Percentiles rank a stretch among this genome's conserved stretches.
These are phyloP conservation scores for Chaetomium globosum DNA, from an alignment of 2,329 filamentous ascomycete genomes.

Conservation along the genomic window DNA sequence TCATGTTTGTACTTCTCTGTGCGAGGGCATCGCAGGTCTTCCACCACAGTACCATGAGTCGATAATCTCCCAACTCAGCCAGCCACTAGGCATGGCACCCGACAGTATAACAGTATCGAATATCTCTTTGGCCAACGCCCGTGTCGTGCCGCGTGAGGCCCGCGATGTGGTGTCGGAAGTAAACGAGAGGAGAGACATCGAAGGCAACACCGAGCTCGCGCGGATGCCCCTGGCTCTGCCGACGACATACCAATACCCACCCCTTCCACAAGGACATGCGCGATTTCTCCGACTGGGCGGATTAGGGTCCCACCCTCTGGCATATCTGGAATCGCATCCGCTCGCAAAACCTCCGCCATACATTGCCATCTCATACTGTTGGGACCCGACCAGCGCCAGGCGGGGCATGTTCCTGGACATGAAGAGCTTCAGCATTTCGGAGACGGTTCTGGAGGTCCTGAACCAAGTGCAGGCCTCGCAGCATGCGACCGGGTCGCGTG, in stretches of 20 bases:
- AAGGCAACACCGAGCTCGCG: background rate
- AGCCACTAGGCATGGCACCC: background rate
- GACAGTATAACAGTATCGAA: background rate
- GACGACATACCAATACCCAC: background rate
- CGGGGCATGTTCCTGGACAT: background rate
- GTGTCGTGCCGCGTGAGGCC: background rate
- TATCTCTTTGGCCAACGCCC: background rate
- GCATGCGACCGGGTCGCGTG: background rate
- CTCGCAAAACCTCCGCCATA: background rate
- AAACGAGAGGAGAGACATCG: background rate
- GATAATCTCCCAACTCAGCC: background rate
- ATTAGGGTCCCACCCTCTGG: background rate
- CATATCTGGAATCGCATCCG: conserved; percentile 5
- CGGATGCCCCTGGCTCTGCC: background rate
- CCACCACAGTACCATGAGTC: conserved; percentile 8
- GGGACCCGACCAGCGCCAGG: background rate
- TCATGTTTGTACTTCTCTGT: conserved; percentile 1
- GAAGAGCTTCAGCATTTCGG: conserved; percentile 5
- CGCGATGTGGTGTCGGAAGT: background rate
- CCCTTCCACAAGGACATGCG: conserved; percentile 1
- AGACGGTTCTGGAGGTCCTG: conserved; percentile 11
- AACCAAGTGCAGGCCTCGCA: conserved; percentile 13
- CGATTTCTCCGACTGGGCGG: conserved; percentile 6
- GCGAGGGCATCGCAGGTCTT: background rate
- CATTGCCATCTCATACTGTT: conserved; percentile 9